phyloP scores from a whole-genome alignment of 2,329 filamentous ascomycete genomes.

The Mycosphaerella arachidis region DNA sequence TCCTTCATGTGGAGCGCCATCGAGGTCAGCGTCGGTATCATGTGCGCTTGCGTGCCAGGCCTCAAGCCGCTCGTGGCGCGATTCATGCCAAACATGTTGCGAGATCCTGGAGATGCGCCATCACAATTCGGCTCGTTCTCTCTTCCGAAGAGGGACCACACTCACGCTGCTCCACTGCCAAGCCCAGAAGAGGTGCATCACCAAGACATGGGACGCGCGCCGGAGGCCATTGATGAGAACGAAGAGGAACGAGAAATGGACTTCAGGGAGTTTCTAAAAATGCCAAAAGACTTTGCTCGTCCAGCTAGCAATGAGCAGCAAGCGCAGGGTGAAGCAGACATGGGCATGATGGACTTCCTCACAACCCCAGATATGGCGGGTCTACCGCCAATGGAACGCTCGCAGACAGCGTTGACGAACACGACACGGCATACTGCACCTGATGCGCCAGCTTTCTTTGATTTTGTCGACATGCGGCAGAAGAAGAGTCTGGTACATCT shows the following conservation, averaged over 20 bases:
- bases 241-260: slow-evolving; percentile 28
- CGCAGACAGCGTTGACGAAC: slow-evolving; percentile 38
- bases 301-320: neutral
- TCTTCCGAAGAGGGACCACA: slow-evolving; percentile 7
- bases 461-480: slow-evolving; percentile 67
- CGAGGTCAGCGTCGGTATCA: slow-evolving; percentile 85
- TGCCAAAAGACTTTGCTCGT: slow-evolving; percentile 4
- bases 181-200: slow-evolving; percentile 21
- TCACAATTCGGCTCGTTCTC: slow-evolving; percentile 30
- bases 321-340: neutral
- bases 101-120: slow-evolving; percentile 41
- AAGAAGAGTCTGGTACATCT: slow-evolving; percentile 68
- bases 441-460: slow-evolving; percentile 58
- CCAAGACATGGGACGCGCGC: slow-evolving; percentile 23
- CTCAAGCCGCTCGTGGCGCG: slow-evolving; percentile 77
- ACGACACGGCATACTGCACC: slow-evolving; percentile 35
- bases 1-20: slow-evolving; percentile 86
- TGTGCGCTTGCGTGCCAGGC: slow-evolving; percentile 87
- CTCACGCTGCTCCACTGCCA: slow-evolving; percentile 10
- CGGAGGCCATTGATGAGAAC: slow-evolving; percentile 1
- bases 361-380: slow-evolving; percentile 43
- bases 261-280: slow-evolving; percentile 51
- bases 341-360: slow-evolving; percentile 52
- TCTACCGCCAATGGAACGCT: slow-evolving; percentile 32
- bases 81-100: slow-evolving; percentile 54